Evolutionary conservation across 2,329 filamentous ascomycete species (phyloP).

Genomic region (Aspergillus pseudoviridinutans): DNA sequence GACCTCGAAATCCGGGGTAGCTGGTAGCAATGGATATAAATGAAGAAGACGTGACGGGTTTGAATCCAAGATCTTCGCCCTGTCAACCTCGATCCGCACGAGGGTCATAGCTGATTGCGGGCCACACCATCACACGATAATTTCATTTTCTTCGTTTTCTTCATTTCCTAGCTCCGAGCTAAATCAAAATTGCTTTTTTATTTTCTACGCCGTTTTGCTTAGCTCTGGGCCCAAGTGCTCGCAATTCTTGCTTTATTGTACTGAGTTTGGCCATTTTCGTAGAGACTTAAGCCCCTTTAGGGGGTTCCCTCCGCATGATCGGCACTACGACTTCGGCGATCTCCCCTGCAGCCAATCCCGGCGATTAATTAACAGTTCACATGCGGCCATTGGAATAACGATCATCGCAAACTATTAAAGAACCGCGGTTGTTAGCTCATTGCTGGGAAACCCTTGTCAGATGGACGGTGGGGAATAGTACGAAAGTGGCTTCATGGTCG

Average conservation of each 20-base stretch:
- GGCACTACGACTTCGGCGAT: slow-evolving; percentile 7
- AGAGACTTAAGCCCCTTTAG: not conserved
- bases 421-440: slow-evolving; percentile 13
- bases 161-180: not conserved
- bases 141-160: not conserved
- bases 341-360: slow-evolving; percentile 6
- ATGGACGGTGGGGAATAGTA: not conserved
- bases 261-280: not conserved
- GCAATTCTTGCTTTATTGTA: not conserved
- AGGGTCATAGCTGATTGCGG: not conserved
- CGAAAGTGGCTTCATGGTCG: not conserved
- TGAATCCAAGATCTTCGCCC: not conserved
- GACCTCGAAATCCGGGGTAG: slow-evolving; percentile 1
- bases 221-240: not conserved
- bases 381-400: slow-evolving; percentile 10
- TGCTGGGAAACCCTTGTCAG: not conserved
- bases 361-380: slow-evolving; percentile 6
- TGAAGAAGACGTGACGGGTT: not conserved
- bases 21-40: not conserved
- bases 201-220: not conserved
- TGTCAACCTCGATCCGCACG: not conserved
- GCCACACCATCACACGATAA: not conserved
- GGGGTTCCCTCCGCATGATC: slow-evolving; percentile 6
- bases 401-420: slow-evolving; percentile 13
- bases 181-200: not conserved